A percentile compares a stretch with the other conserved stretches of the same genome.
phyloP scores from a whole-genome alignment of 2,329 filamentous ascomycete species.

The Stachybotrys elegans region DNA sequence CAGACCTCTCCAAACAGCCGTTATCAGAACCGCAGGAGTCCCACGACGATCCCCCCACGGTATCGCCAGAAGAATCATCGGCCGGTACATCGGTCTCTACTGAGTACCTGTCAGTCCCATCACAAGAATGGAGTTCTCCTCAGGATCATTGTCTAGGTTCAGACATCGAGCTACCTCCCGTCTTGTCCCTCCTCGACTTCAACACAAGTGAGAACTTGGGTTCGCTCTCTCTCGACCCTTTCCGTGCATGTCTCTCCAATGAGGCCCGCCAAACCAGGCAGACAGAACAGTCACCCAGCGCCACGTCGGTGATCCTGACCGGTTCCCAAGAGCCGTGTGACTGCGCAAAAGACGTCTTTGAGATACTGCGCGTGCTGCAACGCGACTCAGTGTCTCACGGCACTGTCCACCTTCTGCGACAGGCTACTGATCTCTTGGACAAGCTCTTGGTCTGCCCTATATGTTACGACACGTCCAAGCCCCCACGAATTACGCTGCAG shows the following conservation, averaged over 20 bases:
- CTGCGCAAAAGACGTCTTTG: slow-evolving; percentile 6
- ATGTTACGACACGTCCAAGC: slow-evolving; percentile 22
- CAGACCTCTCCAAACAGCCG: neutral
- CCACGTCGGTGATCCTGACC: neutral
- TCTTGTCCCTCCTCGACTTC: slow-evolving; percentile 13
- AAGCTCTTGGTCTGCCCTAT: slow-evolving; percentile 16
- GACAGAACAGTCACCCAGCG: neutral
- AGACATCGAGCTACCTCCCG: slow-evolving; percentile 6
- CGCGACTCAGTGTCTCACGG: slow-evolving; percentile 1
- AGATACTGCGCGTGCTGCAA: slow-evolving; percentile 3
- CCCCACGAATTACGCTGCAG: slow-evolving; percentile 20
- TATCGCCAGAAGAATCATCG: slow-evolving; percentile 1
- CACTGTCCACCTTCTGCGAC: slow-evolving; percentile 4
- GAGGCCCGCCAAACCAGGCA: neutral
- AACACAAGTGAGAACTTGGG: slow-evolving; percentile 5
- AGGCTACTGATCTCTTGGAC: slow-evolving; percentile 10
- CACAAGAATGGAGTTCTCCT: slow-evolving; percentile 4
- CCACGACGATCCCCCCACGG: neutral
- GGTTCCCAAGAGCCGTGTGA: neutral
- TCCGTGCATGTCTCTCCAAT: slow-evolving; percentile 11
- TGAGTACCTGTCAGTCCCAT: slow-evolving; percentile 1
- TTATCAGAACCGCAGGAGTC: neutral
- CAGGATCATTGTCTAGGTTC: neutral
- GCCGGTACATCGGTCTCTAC: neutral
- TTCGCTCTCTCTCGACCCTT: slow-evolving; percentile 6